Evolutionary conservation across 2,329 filamentous ascomycete species (phyloP).

Genomic region (Neoascochyta sp.): DNA sequence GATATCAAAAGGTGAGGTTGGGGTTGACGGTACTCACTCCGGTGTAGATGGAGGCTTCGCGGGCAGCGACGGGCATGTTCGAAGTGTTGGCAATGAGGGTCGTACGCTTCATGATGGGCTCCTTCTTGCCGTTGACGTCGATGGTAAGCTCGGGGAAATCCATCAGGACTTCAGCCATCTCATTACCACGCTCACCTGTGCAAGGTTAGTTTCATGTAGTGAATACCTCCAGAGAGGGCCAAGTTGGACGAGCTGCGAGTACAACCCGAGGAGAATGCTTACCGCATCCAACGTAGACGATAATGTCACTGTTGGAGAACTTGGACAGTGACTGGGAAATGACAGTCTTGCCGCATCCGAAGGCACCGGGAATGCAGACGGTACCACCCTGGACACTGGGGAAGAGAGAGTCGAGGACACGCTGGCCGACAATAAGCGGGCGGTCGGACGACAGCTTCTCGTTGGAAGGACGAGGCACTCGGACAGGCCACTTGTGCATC

Average conservation of each 20-base stretch:
- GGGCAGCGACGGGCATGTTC: conserved; percentile 98
- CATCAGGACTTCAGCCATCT: conserved; percentile 99
- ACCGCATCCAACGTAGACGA: conserved; percentile 81
- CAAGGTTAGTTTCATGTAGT: neutral
- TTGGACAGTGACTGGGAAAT: conserved; percentile 98
- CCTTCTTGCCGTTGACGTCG: conserved; percentile 86
- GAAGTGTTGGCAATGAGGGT: conserved; percentile 98
- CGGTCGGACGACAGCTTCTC: conserved; percentile 87
- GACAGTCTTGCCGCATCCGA: conserved; percentile 98
- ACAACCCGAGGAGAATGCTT: too few species aligned
- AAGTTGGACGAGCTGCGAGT: too few species aligned
- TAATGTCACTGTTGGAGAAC: conserved; percentile 99
- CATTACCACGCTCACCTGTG: conserved; percentile 79
- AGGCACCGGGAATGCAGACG: conserved; percentile 95
- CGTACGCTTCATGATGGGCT: conserved; percentile 99
- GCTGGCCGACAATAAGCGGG: conserved; percentile 93
- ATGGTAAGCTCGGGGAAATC: conserved; percentile 98
- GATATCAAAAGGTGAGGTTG: neutral
- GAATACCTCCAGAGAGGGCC: too few species aligned
- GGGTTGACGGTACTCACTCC: conserved; percentile 41
- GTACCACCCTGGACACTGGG: conserved; percentile 96
- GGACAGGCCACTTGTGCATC: conserved; percentile 99
- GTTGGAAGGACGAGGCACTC: conserved; percentile 85
- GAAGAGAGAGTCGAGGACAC: conserved; percentile 94
- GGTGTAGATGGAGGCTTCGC: conserved; percentile 98